Evolutionary conservation across 192 early-diverging fungal species (phyloP).

Genomic region (Gigaspora rosea): DNA sequence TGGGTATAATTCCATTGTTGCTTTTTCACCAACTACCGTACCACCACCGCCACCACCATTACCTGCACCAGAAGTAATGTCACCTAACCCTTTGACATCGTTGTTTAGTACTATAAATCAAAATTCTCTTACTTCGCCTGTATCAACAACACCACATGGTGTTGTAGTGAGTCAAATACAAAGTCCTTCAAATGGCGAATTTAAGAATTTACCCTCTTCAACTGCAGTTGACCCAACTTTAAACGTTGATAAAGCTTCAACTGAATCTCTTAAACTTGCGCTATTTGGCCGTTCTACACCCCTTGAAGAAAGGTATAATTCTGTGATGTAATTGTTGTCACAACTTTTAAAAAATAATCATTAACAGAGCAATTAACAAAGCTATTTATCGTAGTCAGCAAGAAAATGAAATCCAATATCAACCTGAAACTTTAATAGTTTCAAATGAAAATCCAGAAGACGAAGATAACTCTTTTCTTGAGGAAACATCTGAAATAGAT

Average conservation of each 20-base stretch:
- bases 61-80: constrained; percentile 15
- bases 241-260: constrained; percentile 29
- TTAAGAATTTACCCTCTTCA: background rate
- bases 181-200: background rate
- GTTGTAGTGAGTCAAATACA: constrained; percentile 2
- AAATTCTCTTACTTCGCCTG: background rate
- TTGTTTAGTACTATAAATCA: background rate
- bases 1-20: background rate
- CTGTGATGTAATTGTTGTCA: background rate
- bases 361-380: background rate
- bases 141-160: background rate
- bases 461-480: background rate
- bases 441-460: background rate
- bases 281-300: constrained; percentile 40
- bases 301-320: constrained; percentile 16
- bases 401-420: constrained; percentile 10
- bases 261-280: constrained; percentile 45
- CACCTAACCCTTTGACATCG: constrained; percentile 10
- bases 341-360: background rate
- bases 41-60: constrained; percentile 15
- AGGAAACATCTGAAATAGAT: constrained; percentile 10
- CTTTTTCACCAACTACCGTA: background rate
- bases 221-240: constrained; percentile 18
- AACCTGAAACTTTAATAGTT: background rate
- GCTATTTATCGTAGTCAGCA: background rate